Base-by-base conservation (phyloP, 768 basidiomycete species). In the Suillus luteus region DNA sequence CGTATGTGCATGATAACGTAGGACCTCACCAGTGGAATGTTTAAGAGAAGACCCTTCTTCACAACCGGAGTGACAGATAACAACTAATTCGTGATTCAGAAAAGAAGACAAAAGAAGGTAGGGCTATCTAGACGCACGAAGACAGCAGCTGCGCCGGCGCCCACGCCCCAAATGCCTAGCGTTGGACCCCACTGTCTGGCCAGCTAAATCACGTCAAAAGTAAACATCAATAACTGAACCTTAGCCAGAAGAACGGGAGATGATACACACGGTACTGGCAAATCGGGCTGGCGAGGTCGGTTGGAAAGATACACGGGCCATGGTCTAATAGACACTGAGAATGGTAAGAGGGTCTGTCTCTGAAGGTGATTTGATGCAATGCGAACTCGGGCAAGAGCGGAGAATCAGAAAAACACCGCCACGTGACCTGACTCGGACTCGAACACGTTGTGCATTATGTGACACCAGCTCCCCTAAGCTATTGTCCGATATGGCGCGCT, bases 11-110 rank as follows among this genome's bases (percentile, higher is more conserved):
- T 7, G 49, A 52, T 54, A 58, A 55, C 44, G 51, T 43, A 33
- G 65, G 12, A n/a, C 76, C 89, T 74, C 72, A 94, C 93, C 59
- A 92, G 70, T 4, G 93, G 93, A 43, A 91, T 76, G 69, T 93
- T 91, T 65, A 84, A 75, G 48, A 95, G 78, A 65, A 94, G 72
- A 71, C 86, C 89, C 48, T 87, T 86, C 77, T 86, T 89, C 67
- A 95, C 89, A 49, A 93, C 81, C n/a, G 93, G 93, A 1, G 92
- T 93, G 55, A 91, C 90, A 7, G 92, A 93, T 59, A 93, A 82
- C 41, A 93, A 67, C 90, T 92, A 70, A 44, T 19, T 12, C 1
- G 38, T 19, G 62, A 59, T 57, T 63, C 63, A 61, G 63, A 38
- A 33, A 59, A 7, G 44, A 44, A 24, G n/a, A 61, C 5, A 19